phyloP scores from a whole-genome alignment of 805 yeast genomes.

The Yarrowia keelungensis region DNA sequence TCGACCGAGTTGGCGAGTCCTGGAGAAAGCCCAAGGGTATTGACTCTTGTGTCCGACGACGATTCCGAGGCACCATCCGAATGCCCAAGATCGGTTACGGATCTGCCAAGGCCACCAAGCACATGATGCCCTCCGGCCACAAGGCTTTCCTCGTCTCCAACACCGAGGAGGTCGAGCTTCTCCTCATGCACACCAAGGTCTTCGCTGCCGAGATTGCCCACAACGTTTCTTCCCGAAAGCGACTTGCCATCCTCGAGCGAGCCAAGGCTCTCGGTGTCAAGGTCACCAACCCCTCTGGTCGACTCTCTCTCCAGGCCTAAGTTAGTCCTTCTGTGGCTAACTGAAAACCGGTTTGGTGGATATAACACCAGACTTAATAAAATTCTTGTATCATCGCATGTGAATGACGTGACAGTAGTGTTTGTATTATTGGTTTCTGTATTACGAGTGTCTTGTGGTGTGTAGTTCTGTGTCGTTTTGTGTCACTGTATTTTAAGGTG shows the following conservation, averaged over 20 bases:
- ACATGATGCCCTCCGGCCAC: conserved; percentile 97
- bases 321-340: conserved; percentile 36
- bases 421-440: neutral
- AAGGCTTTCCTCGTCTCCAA: conserved; percentile 94
- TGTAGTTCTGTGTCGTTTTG: neutral
- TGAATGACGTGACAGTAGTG: conserved; percentile 7
- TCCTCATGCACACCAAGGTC: conserved; percentile 95
- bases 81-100: conserved; percentile 99
- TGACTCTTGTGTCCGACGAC: conserved; percentile 99
- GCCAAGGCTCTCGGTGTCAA: conserved; percentile 98
- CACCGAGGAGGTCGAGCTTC: conserved; percentile 90
- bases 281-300: conserved; percentile 99
- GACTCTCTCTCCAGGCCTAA: conserved; percentile 97
- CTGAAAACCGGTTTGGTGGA: conserved; percentile 35
- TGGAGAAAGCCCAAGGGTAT: conserved; percentile 99
- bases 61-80: conserved; percentile 97
- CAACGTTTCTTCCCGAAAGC: conserved; percentile 97
- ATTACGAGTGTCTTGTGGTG: too few relatives aligned
- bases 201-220: conserved; percentile 99
- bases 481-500: neutral
- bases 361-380: conserved; percentile 25
- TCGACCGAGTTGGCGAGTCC: conserved; percentile 96
- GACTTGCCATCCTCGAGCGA: conserved; percentile 93
- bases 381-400: conserved; percentile 38
- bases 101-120: conserved; percentile 98